phyloP scores from a whole-genome alignment of 2,329 filamentous ascomycete genomes.

The Neodidymelliopsis sp. region DNA sequence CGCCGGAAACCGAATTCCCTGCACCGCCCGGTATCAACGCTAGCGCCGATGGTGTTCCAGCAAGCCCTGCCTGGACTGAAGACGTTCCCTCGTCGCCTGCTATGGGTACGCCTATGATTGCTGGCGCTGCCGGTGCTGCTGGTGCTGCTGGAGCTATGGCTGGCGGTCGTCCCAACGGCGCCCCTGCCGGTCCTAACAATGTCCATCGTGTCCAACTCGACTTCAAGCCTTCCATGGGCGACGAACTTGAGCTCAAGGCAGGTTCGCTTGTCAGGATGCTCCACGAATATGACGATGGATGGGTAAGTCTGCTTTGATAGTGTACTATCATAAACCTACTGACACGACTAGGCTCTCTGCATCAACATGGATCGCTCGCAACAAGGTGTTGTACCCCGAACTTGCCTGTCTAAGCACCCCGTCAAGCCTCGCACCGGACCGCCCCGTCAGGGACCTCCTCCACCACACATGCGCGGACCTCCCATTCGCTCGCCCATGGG shows the following conservation, averaged over 20 bases:
- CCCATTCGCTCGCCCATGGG: constrained; percentile 42
- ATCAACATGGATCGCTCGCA: constrained; percentile 87
- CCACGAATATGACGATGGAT: constrained; percentile 98
- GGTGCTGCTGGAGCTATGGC: constrained; percentile 63
- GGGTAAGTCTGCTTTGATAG: constrained; percentile 69
- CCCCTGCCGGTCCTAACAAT: constrained; percentile 59
- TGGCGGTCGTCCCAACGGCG: constrained; percentile 69
- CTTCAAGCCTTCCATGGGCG: constrained; percentile 90
- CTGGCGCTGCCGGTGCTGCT: constrained; percentile 40
- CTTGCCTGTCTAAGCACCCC: constrained; percentile 89
- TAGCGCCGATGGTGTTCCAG: constrained; percentile 43
- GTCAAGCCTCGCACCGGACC: constrained; percentile 79
- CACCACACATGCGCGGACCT: constrained; percentile 42
- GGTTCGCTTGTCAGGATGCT: constrained; percentile 88
- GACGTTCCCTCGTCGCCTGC: constrained; percentile 61
- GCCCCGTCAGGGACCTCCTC: constrained; percentile 62
- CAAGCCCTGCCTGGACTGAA: constrained; percentile 70
- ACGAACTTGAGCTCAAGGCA: constrained; percentile 82
- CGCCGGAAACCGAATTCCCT: constrained; percentile 38
- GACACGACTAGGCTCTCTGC: constrained; percentile 75
- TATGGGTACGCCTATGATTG: constrained; percentile 20
- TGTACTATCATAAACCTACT: constrained; percentile 13
- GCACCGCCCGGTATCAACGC: constrained; percentile 61
- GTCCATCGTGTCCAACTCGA: constrained; percentile 95
- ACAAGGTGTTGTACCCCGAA: constrained; percentile 92